Evolutionary conservation across 441 rosid genomes (phyloP).

Genomic region (Theobroma grandiflorum): DNA sequence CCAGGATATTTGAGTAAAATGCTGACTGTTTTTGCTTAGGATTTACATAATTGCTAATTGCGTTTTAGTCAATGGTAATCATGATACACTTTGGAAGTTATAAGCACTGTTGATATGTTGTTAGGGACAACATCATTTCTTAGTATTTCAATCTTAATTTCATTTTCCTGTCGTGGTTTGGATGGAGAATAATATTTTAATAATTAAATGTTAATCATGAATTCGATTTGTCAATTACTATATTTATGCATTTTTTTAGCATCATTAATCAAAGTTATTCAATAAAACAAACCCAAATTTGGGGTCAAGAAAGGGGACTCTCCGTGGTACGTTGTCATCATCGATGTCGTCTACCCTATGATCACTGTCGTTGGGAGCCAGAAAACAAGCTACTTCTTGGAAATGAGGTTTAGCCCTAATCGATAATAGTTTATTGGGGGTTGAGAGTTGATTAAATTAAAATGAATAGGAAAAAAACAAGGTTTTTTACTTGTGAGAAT

Average conservation of each 20-base stretch:
- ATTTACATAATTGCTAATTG: constrained; percentile 16
- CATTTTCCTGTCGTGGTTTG: constrained; percentile 19
- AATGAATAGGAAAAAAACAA: neutral
- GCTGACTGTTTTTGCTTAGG: too few species aligned
- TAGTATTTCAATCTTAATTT: constrained; percentile 21
- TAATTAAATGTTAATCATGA: neutral
- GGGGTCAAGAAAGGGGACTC: neutral
- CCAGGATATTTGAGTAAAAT: too few species aligned
- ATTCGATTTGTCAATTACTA: constrained; percentile 8
- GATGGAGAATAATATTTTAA: neutral
- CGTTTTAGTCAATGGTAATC: constrained; percentile 31
- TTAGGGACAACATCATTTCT: constrained; percentile 28
- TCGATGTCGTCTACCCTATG: constrained; percentile 20
- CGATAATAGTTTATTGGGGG: neutral
- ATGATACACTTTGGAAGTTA: constrained; percentile 27
- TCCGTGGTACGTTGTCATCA: constrained; percentile 34
- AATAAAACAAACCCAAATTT: neutral
- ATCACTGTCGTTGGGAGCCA: neutral
- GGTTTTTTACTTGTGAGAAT: constrained; percentile 35
- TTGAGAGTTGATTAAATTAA: neutral
- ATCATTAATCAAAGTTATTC: neutral
- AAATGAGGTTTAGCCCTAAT: constrained; percentile 28
- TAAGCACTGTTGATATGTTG: constrained; percentile 21
- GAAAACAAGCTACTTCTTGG: constrained; percentile 18
- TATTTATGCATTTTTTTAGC: constrained; percentile 8